Evolutionary conservation across 2,329 filamentous ascomycete species (phyloP), one percentile per base, ranked within the genome.

Genomic region (Penicillium rolfsii): DNA sequence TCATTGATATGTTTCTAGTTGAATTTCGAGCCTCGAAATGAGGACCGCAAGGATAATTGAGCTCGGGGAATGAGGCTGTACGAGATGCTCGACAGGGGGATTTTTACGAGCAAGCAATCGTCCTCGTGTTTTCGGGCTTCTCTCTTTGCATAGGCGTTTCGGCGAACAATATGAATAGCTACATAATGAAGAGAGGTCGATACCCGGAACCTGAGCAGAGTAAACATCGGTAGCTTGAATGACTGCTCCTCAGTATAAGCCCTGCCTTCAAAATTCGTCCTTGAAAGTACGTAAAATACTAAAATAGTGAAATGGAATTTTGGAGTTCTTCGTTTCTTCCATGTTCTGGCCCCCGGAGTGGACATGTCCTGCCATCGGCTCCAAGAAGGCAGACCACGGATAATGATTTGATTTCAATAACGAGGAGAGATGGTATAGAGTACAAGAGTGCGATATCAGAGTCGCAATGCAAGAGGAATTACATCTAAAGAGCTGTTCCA

Each of bases 1-100:
- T 62, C 53, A 52, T 46, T 54, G 12, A 49, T 38, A 12, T 43
- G 56, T 2, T 14, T 48, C 55, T 64, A 90, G 87, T 74, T 89
- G 58, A 90, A 90, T 66, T 91, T 90, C 65, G 85, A 90, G 71
- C 85, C 88, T n/a, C 79, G 81, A 55, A 84, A 84, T 65, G 83
- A 88, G 53, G 83, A 86, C 28, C 82, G 84, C 53, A 78, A 81
- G 45, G 68, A 72, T 52, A 65, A 72, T 56, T 69, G 57, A 70
- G 43, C 41, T 19, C 19, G 16, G 56, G 26, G 19, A 24, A 48
- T 48, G n/a, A 28, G 35, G 35, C 12, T 36, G 30, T 36, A 36
- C 14, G 35, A 36, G 35, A 14, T 11, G 35, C 35, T 36, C 11
- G 35, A 14, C 35, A 36, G 35, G 11, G 11, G 19, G n/a, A 14